Evolutionary conservation across 2,329 filamentous ascomycete species (phyloP), one percentile per base, ranked within the genome.

Genomic region (Fusarium heterosporum): DNA sequence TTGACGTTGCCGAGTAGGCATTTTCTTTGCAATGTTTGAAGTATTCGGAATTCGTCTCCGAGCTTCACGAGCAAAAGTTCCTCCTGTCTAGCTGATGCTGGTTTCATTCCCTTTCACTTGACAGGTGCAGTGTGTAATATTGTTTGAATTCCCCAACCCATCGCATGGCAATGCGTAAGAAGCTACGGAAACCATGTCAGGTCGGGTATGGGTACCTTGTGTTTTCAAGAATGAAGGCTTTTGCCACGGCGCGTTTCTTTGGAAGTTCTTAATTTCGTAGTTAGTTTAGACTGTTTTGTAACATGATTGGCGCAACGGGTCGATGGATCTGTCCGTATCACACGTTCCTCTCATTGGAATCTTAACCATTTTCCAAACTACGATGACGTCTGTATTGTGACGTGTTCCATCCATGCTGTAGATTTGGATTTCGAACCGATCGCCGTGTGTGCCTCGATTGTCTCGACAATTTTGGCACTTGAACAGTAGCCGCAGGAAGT

Each of bases 1-100:
- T 98, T 77, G 96, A 99, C 79, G 94, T 96, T 76, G 95, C 94
- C 75, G 96, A 98, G 82, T 90, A 83, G 74, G 62, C 57, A 49
- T 48, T 45, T 55, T 39, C 17, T 26, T 47, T 17, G 14, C 34
- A 56, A 30, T 39, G 56, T 42, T 56, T 36, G 48, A 50, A 45
- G 43, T 28, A 49, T 48, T 61, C 55, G 47, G 53, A 52, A 29
- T 66, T 47, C 54, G 46, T 53, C 49, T 55, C 57, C 51, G 48
- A 45, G 45, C 51, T 64, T 62, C 57, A 58, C 59, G 51, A 61
- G 61, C 55, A 72, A 71, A 70, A 72, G 66, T 65, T 67, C 65
- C 45, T 70, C 59, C 59, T 63, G 65, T 69, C 48, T 71, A 50
- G 54, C 50, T 54, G 61, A 58, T 56, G 46, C 54, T 55, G 66